phyloP scores from a whole-genome alignment of 2,329 filamentous ascomycete genomes.

The Coniosporium tulheliwenetii region DNA sequence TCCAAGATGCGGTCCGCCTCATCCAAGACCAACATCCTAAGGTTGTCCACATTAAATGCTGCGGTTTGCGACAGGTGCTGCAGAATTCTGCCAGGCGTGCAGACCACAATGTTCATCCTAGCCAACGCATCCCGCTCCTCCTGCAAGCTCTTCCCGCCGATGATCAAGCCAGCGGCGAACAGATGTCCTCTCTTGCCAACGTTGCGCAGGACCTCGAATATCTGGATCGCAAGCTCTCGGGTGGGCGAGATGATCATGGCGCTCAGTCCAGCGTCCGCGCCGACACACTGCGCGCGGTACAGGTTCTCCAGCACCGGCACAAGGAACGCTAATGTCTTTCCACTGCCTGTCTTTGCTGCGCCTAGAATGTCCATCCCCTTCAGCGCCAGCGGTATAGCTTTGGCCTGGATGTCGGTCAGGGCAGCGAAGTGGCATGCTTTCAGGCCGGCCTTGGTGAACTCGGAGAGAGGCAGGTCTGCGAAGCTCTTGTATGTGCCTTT shows the following conservation, averaged over 20 bases:
- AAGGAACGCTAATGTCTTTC: conserved; percentile 88
- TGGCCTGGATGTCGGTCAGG: conserved; percentile 81
- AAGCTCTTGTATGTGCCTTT: conserved; percentile 53
- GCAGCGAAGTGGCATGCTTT: conserved; percentile 77
- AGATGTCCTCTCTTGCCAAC: conserved; percentile 69
- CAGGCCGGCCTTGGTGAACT: conserved; percentile 63
- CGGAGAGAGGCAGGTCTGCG: conserved; percentile 70
- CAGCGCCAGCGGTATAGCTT: conserved; percentile 75
- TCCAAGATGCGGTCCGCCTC: conserved; percentile 99
- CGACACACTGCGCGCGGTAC: conserved; percentile 77
- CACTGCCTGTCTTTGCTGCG: conserved; percentile 87
- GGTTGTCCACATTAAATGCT: conserved; percentile 72
- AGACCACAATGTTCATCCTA: conserved; percentile 94
- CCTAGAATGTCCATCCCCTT: conserved; percentile 80
- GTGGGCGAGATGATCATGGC: conserved; percentile 90
- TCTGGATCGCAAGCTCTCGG: conserved; percentile 88
- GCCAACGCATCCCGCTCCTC: conserved; percentile 74
- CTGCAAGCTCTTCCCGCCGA: conserved; percentile 79
- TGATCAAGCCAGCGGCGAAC: conserved; percentile 85
- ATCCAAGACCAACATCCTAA: conserved; percentile 86
- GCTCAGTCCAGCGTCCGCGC: conserved; percentile 70
- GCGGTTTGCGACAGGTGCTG: conserved; percentile 94
- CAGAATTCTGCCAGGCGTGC: conserved; percentile 85
- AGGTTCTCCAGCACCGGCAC: conserved; percentile 86
- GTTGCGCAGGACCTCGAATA: conserved; percentile 85